A percentile compares a stretch with the other conserved stretches of the same genome.
phyloP scores from a whole-genome alignment of 129 eudicot species.

The Rutidosis leptorrhynchoides region DNA sequence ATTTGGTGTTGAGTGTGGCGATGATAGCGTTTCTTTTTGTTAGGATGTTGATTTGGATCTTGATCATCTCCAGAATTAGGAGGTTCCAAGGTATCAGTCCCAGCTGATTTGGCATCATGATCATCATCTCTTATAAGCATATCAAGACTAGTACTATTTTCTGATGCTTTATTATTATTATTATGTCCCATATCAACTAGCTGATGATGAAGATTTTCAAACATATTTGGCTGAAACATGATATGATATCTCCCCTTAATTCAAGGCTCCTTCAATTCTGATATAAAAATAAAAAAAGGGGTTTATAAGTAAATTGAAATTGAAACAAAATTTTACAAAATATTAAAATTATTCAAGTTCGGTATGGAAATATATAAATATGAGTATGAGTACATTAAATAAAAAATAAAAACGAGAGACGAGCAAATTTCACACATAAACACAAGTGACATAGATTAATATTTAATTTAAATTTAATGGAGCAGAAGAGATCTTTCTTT shows the following conservation, averaged over 20 bases:
- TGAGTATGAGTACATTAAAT: conserved; percentile 10
- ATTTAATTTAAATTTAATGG: neutral
- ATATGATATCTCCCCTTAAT: conserved; percentile 49
- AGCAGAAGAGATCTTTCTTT: conserved; percentile 21
- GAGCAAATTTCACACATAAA: conserved; percentile 21
- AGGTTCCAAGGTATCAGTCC: conserved; percentile 73
- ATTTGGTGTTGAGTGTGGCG: conserved; percentile 97
- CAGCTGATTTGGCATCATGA: conserved; percentile 74
- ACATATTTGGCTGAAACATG: conserved; percentile 82
- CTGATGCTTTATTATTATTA: conserved; percentile 43
- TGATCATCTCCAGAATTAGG: conserved; percentile 77
- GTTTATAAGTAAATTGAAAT: conserved; percentile 9
- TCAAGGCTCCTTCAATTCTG: conserved; percentile 5
- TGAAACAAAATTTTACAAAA: conserved; percentile 11
- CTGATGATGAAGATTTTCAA: conserved; percentile 59
- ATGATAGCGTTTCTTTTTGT: conserved; percentile 92
- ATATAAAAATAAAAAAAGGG: neutral
- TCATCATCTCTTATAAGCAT: conserved; percentile 75
- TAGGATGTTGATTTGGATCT: conserved; percentile 82
- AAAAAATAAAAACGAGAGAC: conserved; percentile 4
- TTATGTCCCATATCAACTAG: conserved; percentile 53
- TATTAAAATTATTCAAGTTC: conserved; percentile 20
- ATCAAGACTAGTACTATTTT: conserved; percentile 66
- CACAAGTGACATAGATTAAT: conserved; percentile 22
- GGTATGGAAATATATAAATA: neutral